Conservation (phyloP, 192 early-diverging fungal species). For the Jimgerdemannia lactiflua region DNA sequence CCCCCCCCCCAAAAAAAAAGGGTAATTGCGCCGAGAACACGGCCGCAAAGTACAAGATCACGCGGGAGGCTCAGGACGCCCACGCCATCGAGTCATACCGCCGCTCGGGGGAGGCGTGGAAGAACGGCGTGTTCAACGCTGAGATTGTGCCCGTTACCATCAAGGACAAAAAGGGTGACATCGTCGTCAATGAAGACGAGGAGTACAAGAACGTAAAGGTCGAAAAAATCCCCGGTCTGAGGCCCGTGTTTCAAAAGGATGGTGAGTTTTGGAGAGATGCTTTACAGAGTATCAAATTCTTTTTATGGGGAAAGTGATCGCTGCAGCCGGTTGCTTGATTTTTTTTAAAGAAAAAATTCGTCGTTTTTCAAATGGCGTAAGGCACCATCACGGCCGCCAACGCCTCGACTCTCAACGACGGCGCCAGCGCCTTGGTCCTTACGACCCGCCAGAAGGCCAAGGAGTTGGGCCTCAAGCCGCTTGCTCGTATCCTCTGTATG, state of each 20-base stretch:
- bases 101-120: not conserved
- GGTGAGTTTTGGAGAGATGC: too few species aligned
- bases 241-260: too few species aligned
- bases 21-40: conserved; percentile 88
- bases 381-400: conserved; percentile 98
- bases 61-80: too few species aligned
- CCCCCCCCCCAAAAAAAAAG: too few species aligned
- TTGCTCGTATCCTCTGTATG: conserved; percentile 77
- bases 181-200: conserved; percentile 79
- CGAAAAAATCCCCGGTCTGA: conserved; percentile 77
- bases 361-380: conserved; percentile 33
- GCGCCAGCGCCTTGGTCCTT: conserved; percentile 89
- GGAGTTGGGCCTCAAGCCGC: conserved; percentile 75
- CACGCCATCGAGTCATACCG: too few species aligned
- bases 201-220: conserved; percentile 94
- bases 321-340: too few species aligned
- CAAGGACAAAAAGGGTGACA: conserved; percentile 82
- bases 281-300: conserved; percentile 82
- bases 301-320: conserved; percentile 9
- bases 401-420: conserved; percentile 93
- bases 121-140: conserved; percentile 68
- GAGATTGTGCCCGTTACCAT: conserved; percentile 88
- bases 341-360: conserved; percentile 9
- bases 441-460: conserved; percentile 75
- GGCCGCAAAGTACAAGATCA: conserved; percentile 74